phyloP scores from a whole-genome alignment of 1,284 basidiomycete genomes.

The Irpex sp. region DNA sequence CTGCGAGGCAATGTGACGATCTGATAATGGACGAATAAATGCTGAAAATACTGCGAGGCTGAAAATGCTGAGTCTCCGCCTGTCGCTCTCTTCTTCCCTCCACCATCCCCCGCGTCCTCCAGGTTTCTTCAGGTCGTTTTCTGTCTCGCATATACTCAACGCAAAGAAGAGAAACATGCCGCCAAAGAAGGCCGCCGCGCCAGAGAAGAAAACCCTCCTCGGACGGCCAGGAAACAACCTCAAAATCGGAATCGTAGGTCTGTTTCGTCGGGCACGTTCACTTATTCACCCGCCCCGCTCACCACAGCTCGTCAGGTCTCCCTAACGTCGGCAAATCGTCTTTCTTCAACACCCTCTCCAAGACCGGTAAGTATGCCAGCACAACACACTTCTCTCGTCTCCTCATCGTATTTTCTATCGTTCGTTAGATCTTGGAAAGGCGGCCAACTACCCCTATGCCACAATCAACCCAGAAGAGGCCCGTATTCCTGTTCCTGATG shows the following conservation, averaged over 20 bases:
- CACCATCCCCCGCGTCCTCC: conserved; percentile 11
- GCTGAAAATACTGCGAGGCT: conserved; percentile 7
- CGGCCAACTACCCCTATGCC: conserved; percentile 98
- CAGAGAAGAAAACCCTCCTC: conserved; percentile 83
- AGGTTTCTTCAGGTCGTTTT: conserved; percentile 20
- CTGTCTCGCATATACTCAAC: conserved; percentile 16
- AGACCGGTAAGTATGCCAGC: conserved; percentile 59
- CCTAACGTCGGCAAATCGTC: conserved; percentile 95
- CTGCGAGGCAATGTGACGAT: not conserved
- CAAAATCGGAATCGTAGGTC: conserved; percentile 96
- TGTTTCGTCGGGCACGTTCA: conserved; percentile 33
- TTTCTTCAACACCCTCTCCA: conserved; percentile 93
- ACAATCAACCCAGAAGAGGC: conserved; percentile 94
- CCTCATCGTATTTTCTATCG: conserved; percentile 4
- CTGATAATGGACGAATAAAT: not conserved
- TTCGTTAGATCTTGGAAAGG: conserved; percentile 84
- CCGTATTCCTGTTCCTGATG: conserved; percentile 95
- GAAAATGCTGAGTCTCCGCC: conserved; percentile 7
- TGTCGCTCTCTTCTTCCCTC: conserved; percentile 1
- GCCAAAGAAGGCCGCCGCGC: conserved; percentile 73
- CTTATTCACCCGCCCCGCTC: conserved; percentile 14
- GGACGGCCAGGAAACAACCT: conserved; percentile 92
- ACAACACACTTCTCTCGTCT: conserved; percentile 10
- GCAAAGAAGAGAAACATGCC: conserved; percentile 70
- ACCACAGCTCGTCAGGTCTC: conserved; percentile 50